Conservation (phyloP, 2,329 filamentous ascomycete genomes). For the Colletotrichum chrysophilum region DNA sequence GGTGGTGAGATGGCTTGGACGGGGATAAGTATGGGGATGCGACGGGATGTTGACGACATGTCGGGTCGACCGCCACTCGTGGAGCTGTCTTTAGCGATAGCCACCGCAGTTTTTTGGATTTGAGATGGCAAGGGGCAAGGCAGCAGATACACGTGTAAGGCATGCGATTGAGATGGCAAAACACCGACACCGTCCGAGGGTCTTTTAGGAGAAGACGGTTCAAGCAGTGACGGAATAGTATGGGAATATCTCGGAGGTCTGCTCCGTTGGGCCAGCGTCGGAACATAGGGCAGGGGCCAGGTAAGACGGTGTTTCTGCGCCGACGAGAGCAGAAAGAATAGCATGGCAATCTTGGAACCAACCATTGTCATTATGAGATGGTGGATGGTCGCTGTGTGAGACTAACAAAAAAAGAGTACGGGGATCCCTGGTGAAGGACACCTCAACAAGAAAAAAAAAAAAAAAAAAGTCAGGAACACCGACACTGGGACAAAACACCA, state of each 20-base stretch:
- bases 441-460: conserved; percentile 2
- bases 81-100: background rate
- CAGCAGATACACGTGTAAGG: background rate
- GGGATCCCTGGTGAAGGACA: background rate
- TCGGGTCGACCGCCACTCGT: background rate
- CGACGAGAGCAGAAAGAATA: background rate
- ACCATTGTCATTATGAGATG: background rate
- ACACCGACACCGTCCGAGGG: background rate
- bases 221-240: background rate
- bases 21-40: background rate
- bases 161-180: background rate
- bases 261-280: background rate
- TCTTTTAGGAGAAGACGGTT: fast-evolving
- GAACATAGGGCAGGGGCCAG: background rate
- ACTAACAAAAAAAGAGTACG: background rate
- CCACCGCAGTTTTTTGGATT: background rate
- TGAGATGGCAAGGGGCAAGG: background rate
- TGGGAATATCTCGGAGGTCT: conserved; percentile 14
- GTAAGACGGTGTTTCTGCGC: background rate
- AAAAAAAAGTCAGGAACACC: background rate
- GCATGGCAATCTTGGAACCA: background rate
- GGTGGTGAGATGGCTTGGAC: background rate
- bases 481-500: background rate
- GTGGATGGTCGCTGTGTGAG: background rate
- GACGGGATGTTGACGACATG: background rate